A percentile compares a stretch with the other conserved stretches of the same genome.
phyloP scores from a whole-genome alignment of 2,329 filamentous ascomycete genomes.

The Beauveria caledonica region DNA sequence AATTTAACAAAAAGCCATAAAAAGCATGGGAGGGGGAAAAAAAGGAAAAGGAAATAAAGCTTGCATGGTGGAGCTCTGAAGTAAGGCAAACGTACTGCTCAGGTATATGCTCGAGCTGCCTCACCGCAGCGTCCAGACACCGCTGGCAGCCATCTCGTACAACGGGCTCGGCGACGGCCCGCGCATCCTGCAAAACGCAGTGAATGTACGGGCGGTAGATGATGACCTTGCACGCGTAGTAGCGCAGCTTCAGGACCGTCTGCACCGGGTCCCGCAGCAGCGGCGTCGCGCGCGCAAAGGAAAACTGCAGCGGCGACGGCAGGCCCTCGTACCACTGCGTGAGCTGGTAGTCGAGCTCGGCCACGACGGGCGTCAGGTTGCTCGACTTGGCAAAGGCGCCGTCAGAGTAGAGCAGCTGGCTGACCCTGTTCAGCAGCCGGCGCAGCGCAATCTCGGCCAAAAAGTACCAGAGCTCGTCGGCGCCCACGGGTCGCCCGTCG shows the following conservation, averaged over 20 bases:
- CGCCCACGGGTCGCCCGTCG: constrained; percentile 53
- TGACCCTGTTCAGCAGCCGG: constrained; percentile 68
- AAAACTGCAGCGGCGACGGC: constrained; percentile 67
- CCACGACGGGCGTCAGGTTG: constrained; percentile 67
- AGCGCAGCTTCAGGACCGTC: constrained; percentile 68
- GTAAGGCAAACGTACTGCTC: constrained; percentile 53
- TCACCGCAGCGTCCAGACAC: constrained; percentile 70
- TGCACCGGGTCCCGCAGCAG: constrained; percentile 63
- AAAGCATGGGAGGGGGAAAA: too few species aligned
- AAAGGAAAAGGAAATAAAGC: neutral
- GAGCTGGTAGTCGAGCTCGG: constrained; percentile 73
- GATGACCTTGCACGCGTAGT: constrained; percentile 79
- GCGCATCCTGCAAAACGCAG: constrained; percentile 70
- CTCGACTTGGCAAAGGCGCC: constrained; percentile 63
- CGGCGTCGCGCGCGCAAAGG: constrained; percentile 57
- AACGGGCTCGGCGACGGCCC: constrained; percentile 59
- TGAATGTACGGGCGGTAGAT: constrained; percentile 80
- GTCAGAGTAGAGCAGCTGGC: constrained; percentile 71
- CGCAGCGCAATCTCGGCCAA: constrained; percentile 74
- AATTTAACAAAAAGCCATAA: neutral
- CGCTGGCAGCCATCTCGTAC: constrained; percentile 74
- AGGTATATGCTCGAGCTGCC: constrained; percentile 70
- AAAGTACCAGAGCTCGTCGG: constrained; percentile 81
- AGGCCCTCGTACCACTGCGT: constrained; percentile 80
- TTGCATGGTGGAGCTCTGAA: too few species aligned